phyloP scores from a whole-genome alignment of 345 rosid genomes.

The Cardiospermum halicacabum region DNA sequence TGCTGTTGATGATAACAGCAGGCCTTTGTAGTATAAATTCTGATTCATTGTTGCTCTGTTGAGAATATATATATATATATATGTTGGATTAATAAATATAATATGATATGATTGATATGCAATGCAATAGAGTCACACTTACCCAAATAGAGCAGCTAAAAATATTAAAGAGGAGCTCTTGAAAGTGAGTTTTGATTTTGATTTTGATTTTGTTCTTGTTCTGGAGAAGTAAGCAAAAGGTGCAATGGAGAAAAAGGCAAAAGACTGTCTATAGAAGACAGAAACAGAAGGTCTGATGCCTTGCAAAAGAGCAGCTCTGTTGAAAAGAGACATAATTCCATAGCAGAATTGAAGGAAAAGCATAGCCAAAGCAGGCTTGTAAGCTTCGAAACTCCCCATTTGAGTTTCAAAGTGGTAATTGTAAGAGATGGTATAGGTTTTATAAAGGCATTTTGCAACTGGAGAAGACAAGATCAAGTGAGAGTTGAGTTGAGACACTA shows the following conservation, averaged over 20 bases:
- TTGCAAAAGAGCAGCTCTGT: conserved; percentile 33
- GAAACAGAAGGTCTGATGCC: conserved; percentile 43
- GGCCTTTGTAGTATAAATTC: conserved; percentile 28
- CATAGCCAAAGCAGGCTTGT: conserved; percentile 38
- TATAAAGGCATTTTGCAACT: no score
- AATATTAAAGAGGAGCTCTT: conserved; percentile 33
- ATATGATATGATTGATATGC: no score
- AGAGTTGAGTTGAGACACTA: no score
- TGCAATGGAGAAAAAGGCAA: conserved; percentile 31
- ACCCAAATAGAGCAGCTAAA: conserved; percentile 37
- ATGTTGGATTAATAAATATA: no score
- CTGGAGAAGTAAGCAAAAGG: conserved; percentile 25
- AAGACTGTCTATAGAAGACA: conserved; percentile 38
- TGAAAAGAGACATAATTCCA: conserved; percentile 24
- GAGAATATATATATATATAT: not conserved
- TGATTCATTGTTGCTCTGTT: conserved; percentile 36
- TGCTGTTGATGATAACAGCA: conserved; percentile 35
- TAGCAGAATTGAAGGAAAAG: conserved; percentile 28
- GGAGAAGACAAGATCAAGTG: no score
- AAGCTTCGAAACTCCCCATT: conserved; percentile 22
- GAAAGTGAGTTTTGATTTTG: not conserved
- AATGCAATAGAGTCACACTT: no score
- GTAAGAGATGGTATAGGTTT: no score
- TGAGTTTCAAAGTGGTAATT: no score
- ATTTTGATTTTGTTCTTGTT: no score